Evolutionary conservation across 2,329 filamentous ascomycete species (phyloP).

Genomic region (Ciborinia camelliae): DNA sequence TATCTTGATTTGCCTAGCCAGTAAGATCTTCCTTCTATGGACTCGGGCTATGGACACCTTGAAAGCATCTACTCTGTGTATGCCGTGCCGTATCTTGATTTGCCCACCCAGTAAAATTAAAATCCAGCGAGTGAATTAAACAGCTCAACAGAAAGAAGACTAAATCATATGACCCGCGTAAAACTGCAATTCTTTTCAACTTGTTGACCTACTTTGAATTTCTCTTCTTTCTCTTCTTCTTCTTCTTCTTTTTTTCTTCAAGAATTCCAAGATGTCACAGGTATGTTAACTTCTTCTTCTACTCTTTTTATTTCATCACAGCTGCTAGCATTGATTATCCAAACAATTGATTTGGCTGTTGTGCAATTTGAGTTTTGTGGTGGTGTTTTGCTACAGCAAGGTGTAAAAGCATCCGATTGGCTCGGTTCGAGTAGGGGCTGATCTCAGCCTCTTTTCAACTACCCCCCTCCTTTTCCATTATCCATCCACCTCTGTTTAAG

Average conservation of each 20-base stretch:
- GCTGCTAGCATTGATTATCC: not conserved
- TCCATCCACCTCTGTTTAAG: too few relatives aligned
- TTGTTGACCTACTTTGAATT: not conserved
- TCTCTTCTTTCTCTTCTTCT: not conserved
- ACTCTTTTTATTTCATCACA: not conserved
- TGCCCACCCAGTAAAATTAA: not conserved
- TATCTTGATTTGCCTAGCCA: not conserved
- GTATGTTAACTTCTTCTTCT: not conserved
- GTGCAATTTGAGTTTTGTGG: not conserved
- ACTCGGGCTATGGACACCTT: too few relatives aligned
- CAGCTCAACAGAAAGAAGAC: not conserved
- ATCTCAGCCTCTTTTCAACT: not conserved
- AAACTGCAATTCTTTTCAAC: not conserved
- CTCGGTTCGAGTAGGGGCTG: not conserved
- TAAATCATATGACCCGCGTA: not conserved
- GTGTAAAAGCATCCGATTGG: not conserved
- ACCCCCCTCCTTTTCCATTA: not conserved
- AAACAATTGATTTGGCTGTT: not conserved
- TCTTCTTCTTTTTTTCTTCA: not conserved
- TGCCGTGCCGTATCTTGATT: not conserved
- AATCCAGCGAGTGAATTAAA: not conserved
- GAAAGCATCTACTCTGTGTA: not conserved
- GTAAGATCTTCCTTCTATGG: not conserved
- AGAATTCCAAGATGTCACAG: not conserved
- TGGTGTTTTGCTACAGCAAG: not conserved